Conservation (phyloP, 2,329 filamentous ascomycete species). For the Bipolaris victoriae region DNA sequence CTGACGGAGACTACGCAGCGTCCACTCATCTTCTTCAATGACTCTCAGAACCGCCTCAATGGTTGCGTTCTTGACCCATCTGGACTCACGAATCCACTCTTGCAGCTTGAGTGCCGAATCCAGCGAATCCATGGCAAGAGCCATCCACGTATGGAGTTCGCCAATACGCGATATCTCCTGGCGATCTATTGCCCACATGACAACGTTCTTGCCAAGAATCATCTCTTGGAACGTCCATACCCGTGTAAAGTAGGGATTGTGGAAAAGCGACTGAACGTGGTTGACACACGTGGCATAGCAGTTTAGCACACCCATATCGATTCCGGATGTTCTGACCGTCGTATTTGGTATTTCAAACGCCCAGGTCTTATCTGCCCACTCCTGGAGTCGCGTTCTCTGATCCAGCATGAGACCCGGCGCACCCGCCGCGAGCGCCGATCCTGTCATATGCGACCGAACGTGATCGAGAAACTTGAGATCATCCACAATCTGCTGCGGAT, state of each 20-base stretch:
- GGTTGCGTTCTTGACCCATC: background rate
- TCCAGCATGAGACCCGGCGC: slow-evolving; percentile 2
- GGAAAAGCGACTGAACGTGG: slow-evolving; percentile 8
- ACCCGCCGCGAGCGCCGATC: slow-evolving; percentile 6
- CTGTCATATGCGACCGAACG: slow-evolving; percentile 7
- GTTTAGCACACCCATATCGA: slow-evolving; percentile 12
- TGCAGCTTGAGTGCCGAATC: slow-evolving; percentile 7
- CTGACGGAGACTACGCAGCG: background rate
- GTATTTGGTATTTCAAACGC: slow-evolving; percentile 2
- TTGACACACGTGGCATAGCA: slow-evolving; percentile 11
- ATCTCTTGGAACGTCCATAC: slow-evolving; percentile 15
- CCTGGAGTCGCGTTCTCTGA: slow-evolving; percentile 1
- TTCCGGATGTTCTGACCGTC: slow-evolving; percentile 6
- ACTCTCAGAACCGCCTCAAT: slow-evolving; percentile 7
- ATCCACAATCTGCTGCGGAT: slow-evolving; percentile 10
- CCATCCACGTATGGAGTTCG: slow-evolving; percentile 10
- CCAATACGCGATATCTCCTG: slow-evolving; percentile 4
- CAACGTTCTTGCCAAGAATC: slow-evolving; percentile 12
- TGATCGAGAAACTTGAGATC: slow-evolving; percentile 13
- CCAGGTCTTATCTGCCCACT: slow-evolving; percentile 1
- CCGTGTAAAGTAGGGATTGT: slow-evolving; percentile 8
- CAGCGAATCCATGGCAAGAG: slow-evolving; percentile 5
- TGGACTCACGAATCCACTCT: slow-evolving; percentile 2
- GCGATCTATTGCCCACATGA: slow-evolving; percentile 11
- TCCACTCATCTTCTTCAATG: slow-evolving; percentile 2